Base-by-base conservation (phyloP, 1,139 yeast genomes). In the Saccharomyces hybrid region DNA sequence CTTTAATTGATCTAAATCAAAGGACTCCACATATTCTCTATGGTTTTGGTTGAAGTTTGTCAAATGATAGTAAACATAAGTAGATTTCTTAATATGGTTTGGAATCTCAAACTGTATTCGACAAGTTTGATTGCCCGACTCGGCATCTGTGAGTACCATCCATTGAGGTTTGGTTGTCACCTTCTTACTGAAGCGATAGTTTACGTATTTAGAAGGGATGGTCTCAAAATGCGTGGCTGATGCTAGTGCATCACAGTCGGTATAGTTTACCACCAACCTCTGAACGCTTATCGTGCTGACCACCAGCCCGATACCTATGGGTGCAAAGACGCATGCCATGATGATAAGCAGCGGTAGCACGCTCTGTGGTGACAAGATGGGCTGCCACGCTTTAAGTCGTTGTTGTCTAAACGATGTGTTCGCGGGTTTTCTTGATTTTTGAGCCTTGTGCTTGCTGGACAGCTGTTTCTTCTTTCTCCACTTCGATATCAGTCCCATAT, bases 381-480 rank as follows among this genome's bases (percentile, higher is more conserved):
- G 93, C 70, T 86, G 95, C 93, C 93, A 86, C 56, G 93, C 86
- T 66, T 85, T 85, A 61, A 84, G 72, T 67, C 89, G 71, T 63
- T 84, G 89, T 65, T 86, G 95, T 65, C 91, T 78, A 66, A 86
- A 86, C 3, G 93, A 91, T 4, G 95, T 86, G 66, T 86, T 70
- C 27, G 69, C 66, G 3, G 73, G 90, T 63, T 79, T 81, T 53
- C 87, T 72, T 2, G 86, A 81, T 61, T 82, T 82, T 42, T 53
- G 56, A 20, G 6, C 25, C 34, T 52, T 51, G 6, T 49, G 47
- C 47, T 47, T 49, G 13, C 44, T 20, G 11, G 44, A 38, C n/a
- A 50, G 49, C 16, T 44, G 44, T 26, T 44, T 47, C 8, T 23
- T 31, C 30, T 16, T n/a, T 13, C 16, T 50, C 47, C 48, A 48